Conservation (phyloP, 2,329 filamentous ascomycete species). For the Thielaviopsis euricoi region DNA sequence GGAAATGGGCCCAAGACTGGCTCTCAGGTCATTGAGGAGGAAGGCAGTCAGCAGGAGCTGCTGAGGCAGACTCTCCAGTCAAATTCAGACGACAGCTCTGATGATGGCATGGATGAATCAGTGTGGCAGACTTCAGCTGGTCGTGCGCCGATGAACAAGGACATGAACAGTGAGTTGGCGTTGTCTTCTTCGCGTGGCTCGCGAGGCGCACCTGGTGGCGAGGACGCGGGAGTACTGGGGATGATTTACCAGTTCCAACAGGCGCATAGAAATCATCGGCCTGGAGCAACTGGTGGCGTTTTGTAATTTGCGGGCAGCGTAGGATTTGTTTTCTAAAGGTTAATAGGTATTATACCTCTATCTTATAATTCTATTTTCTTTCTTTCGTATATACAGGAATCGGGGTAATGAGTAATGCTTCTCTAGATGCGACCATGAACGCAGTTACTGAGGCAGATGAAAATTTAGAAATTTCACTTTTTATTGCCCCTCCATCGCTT, state of each 20-base stretch:
- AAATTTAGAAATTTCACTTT: too few relatives aligned
- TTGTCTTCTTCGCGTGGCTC: too few relatives aligned
- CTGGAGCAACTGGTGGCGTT: slow-evolving; percentile 23
- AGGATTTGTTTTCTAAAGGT: too few relatives aligned
- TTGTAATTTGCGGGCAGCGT: neutral
- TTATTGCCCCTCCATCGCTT: too few relatives aligned
- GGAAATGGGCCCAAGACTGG: neutral
- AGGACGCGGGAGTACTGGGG: slow-evolving; percentile 38
- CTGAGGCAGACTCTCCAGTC: neutral
- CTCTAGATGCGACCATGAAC: too few relatives aligned
- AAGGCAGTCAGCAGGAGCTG: neutral
- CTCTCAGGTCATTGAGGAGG: neutral
- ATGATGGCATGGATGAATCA: slow-evolving; percentile 38
- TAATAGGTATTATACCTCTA: too few relatives aligned
- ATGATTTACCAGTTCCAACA: slow-evolving; percentile 44
- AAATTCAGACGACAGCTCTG: slow-evolving; percentile 38
- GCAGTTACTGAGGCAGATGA: too few relatives aligned
- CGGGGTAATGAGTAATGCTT: too few relatives aligned
- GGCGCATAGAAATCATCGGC: slow-evolving; percentile 33
- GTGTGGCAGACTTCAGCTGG: slow-evolving; percentile 42
- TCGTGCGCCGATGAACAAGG: slow-evolving; percentile 22
- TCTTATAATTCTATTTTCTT: too few relatives aligned
- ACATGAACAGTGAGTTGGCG: neutral
- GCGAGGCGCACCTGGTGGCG: slow-evolving; percentile 16
- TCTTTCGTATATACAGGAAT: too few relatives aligned